A percentile compares a stretch with the other conserved stretches of the same genome.
Evolutionary conservation across 225 moss, liverwort and hornwort species (phyloP).

Genomic region (Rhytidiadelphus loreus): DNA sequence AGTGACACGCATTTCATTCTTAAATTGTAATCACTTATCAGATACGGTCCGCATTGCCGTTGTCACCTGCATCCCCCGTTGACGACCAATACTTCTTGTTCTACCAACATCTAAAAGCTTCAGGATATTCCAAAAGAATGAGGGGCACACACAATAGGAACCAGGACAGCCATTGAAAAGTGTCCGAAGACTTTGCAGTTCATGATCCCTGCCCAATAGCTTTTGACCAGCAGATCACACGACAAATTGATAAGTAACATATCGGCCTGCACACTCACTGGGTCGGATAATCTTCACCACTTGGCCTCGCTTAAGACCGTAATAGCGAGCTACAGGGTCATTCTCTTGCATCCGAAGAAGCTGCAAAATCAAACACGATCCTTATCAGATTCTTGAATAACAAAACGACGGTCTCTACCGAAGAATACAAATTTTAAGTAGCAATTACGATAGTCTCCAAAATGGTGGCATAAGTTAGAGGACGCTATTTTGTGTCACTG

Average conservation of each 20-base stretch:
- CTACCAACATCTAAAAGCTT: background rate
- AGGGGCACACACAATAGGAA: too few species aligned
- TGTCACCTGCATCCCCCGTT: background rate
- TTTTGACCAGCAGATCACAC: slow-evolving; percentile 22
- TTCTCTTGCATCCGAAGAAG: slow-evolving; percentile 97
- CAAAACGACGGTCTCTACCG: background rate
- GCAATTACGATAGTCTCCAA: background rate
- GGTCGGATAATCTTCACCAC: slow-evolving; percentile 96
- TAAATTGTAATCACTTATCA: background rate
- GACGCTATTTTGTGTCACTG: background rate
- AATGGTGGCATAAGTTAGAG: background rate
- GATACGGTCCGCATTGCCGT: background rate
- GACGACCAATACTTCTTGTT: background rate
- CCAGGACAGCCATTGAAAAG: too few species aligned
- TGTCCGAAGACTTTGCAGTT: background rate
- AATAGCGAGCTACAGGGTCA: slow-evolving; percentile 89
- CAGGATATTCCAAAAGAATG: background rate
- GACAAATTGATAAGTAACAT: slow-evolving; percentile 87
- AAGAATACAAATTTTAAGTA: background rate
- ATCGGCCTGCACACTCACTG: slow-evolving; percentile 94
- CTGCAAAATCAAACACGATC: slow-evolving; percentile 25
- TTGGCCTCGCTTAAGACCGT: slow-evolving; percentile 85
- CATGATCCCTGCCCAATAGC: background rate
- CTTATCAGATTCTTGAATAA: background rate
- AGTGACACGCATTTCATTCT: background rate